A percentile compares a stretch with the other conserved stretches of the same genome.
Conservation (phyloP, 257 asterid genomes). For the Capsicum chinense region DNA sequence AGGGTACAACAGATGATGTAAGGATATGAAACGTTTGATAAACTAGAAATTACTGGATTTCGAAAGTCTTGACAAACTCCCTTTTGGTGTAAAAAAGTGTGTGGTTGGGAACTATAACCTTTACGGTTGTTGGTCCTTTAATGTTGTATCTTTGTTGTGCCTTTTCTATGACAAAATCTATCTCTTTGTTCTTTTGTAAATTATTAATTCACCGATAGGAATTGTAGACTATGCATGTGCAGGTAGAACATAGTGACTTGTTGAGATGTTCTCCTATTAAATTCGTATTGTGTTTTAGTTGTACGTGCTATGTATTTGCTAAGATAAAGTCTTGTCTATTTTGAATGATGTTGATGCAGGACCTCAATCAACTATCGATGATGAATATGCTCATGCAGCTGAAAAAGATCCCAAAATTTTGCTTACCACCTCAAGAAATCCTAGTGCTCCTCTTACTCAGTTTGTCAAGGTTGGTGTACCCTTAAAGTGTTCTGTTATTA, state of each 20-base stretch:
- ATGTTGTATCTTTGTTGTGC: background rate
- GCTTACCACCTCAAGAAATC: slow-evolving; percentile 86
- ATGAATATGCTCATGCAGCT: slow-evolving; percentile 82
- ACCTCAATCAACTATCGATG: slow-evolving; percentile 86
- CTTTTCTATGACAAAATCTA: background rate
- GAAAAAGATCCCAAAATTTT: slow-evolving; percentile 87
- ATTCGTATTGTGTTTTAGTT: background rate
- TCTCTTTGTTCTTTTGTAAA: background rate
- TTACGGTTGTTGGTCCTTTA: background rate
- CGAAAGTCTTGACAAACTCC: background rate
- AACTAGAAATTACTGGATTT: background rate
- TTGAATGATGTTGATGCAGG: slow-evolving; percentile 44
- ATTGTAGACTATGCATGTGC: background rate
- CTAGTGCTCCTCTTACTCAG: slow-evolving; percentile 95
- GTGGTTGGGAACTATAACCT: background rate
- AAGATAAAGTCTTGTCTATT: background rate
- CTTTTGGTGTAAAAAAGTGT: background rate
- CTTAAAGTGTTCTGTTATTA: background rate
- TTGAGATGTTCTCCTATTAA: background rate
- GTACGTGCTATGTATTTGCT: background rate
- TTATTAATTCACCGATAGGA: background rate
- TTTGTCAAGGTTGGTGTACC: slow-evolving; percentile 74
- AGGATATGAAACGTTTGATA: slow-evolving; percentile 1
- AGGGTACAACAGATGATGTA: background rate
- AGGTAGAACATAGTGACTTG: background rate